Conservation (phyloP, 192 early-diverging fungal genomes). For the Coemansia sp. region DNA sequence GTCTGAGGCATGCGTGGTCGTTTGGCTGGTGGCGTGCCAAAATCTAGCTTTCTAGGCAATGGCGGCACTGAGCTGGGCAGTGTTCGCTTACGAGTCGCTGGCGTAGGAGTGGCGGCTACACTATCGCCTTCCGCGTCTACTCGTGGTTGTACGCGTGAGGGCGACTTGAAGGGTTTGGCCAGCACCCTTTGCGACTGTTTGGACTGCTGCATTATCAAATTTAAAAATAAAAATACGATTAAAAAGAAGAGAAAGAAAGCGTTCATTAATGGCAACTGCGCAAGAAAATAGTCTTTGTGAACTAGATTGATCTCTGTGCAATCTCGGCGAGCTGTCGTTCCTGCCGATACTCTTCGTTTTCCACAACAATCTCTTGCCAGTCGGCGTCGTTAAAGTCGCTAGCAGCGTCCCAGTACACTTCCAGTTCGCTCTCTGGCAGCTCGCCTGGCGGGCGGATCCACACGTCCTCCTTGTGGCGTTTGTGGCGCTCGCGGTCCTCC, state of each 20-base stretch:
- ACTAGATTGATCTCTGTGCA: not conserved
- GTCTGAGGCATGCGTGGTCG: not conserved
- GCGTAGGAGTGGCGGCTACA: constrained; percentile 2
- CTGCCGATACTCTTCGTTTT: constrained; percentile 33
- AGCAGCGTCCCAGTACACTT: constrained; percentile 50
- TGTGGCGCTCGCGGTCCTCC: constrained; percentile 58
- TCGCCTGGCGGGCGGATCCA: constrained; percentile 51
- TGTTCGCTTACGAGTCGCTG: not conserved
- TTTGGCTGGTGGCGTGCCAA: not conserved
- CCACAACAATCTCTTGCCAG: constrained; percentile 34
- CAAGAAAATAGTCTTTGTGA: not conserved
- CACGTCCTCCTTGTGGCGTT: constrained; percentile 53
- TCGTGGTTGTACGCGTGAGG: constrained; percentile 1
- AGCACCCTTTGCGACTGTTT: constrained; percentile 17
- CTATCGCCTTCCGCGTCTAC: not conserved
- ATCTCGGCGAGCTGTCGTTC: constrained; percentile 15
- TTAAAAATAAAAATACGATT: constrained; percentile 3
- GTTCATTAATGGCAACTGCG: constrained; percentile 3
- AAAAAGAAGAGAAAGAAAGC: not conserved
- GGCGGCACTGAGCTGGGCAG: constrained; percentile 4
- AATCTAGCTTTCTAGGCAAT: not conserved
- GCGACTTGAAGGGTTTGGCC: constrained; percentile 47
- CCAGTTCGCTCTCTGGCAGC: constrained; percentile 30
- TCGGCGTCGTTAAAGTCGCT: constrained; percentile 50
- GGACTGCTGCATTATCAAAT: constrained; percentile 16